Base-by-base conservation (phyloP, 768 basidiomycete genomes). In the Pleurotus eryngii region DNA sequence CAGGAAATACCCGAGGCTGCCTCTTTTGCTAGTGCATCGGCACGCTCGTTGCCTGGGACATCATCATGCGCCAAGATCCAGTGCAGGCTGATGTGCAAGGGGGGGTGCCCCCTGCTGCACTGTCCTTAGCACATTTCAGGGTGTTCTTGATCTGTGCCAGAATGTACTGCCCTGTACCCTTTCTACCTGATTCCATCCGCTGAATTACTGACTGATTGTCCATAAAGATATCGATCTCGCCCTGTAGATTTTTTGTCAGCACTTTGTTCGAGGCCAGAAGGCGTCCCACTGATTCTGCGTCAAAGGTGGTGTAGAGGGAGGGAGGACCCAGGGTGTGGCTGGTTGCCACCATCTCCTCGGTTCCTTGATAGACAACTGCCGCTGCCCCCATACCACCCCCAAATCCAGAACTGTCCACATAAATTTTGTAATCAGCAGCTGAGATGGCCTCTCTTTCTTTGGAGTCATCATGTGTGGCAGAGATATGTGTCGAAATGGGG, bases 61-160 rank as follows among this genome's bases (percentile, higher is more conserved):
- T 62, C 62, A 4, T 56, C 62, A 57, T 70, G 70, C 3, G 59
- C 65, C 20, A 66, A 64, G 11, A 70, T 66, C 70, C 68, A 70
- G 17, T 46, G 18, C 9, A 68, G 24, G 2, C 4, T 48, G 27
- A 68, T 38, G 18, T 49, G 30, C 14, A 43, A 11, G n/a, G 18
- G 27, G 12, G 3, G 58, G 18, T 11, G 4, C 22, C 22, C 22
- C 22, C 22, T 24, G 22, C 22, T 18, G 49, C 11, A 1, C 6
- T 55, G 57, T 17, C 4, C n/a, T 42, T 54, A 38, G 3, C 37
- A 24, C 0, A 48, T 14, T 17, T 40, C 24, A 27, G 1, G 3
- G 26, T 17, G 7, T 15, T 1, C 20, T 39, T 24, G 6, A 43
- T 30, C 1, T 12, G 30, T 27, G 18, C 30, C 30, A 22, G 47